Conservation (phyloP, 1,284 basidiomycete genomes). For the Coniophora puteana region DNA sequence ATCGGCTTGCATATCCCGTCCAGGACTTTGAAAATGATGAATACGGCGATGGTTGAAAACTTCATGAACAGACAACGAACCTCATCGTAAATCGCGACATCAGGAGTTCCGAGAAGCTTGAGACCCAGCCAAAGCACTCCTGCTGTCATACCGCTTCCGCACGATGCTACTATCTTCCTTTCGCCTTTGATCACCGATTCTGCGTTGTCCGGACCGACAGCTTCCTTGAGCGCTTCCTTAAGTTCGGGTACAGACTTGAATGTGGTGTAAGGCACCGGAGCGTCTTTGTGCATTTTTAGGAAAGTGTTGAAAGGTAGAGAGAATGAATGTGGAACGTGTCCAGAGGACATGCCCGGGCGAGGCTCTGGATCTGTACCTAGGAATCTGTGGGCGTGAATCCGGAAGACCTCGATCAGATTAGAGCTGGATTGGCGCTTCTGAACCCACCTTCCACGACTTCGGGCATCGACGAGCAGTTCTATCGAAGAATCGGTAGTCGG, state of each 20-base stretch:
- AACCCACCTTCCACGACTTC: slow-evolving; percentile 69
- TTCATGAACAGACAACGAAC: slow-evolving; percentile 39
- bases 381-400: slow-evolving; percentile 46
- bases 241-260: slow-evolving; percentile 58
- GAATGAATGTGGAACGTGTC: slow-evolving; percentile 88
- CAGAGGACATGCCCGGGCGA: slow-evolving; percentile 81
- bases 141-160: slow-evolving; percentile 97
- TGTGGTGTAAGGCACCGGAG: slow-evolving; percentile 57
- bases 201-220: slow-evolving; percentile 55
- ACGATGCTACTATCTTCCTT: slow-evolving; percentile 64
- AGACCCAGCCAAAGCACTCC: slow-evolving; percentile 89
- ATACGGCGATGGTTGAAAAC: too few relatives aligned
- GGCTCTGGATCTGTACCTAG: slow-evolving; percentile 87
- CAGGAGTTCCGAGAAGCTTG: slow-evolving; percentile 58
- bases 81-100: slow-evolving; percentile 80
- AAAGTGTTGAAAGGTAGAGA: slow-evolving; percentile 85
- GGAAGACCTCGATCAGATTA: not conserved
- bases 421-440: not conserved
- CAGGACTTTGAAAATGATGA: slow-evolving; percentile 81
- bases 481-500: slow-evolving; percentile 40
- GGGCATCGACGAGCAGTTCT: slow-evolving; percentile 86
- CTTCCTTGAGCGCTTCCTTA: slow-evolving; percentile 52
- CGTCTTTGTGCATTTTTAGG: slow-evolving; percentile 52
- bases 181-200: slow-evolving; percentile 56
- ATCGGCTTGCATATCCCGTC: slow-evolving; percentile 75